Percentiles rank a stretch among this genome's conserved stretches.
phyloP scores from a whole-genome alignment of 2,329 filamentous ascomycete species.

The Hypocreales sp. region DNA sequence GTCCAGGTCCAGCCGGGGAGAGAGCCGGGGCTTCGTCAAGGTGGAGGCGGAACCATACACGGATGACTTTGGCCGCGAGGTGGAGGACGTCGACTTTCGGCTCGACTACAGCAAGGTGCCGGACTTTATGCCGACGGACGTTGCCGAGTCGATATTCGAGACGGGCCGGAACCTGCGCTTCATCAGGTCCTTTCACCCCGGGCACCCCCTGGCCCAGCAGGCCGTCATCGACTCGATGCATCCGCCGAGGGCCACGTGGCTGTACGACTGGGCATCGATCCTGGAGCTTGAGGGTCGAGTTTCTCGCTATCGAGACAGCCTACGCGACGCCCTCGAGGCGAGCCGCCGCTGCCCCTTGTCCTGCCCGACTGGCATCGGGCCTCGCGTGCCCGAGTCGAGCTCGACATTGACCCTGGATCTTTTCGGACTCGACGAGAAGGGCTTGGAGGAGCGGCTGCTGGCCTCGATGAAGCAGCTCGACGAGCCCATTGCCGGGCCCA shows the following conservation, averaged over 20 bases:
- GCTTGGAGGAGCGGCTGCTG: slow-evolving; percentile 31
- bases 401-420: slow-evolving; percentile 19
- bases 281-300: slow-evolving; percentile 46
- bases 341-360: slow-evolving; percentile 2
- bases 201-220: slow-evolving; percentile 49
- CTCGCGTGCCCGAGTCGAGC: slow-evolving; percentile 3
- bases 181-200: slow-evolving; percentile 52
- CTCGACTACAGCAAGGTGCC: slow-evolving; percentile 54
- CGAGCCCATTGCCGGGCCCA: slow-evolving; percentile 13
- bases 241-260: slow-evolving; percentile 49
- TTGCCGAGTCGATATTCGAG: slow-evolving; percentile 61
- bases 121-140: slow-evolving; percentile 53
- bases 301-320: slow-evolving; percentile 14
- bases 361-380: neutral
- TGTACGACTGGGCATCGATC: slow-evolving; percentile 58
- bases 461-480: slow-evolving; percentile 32
- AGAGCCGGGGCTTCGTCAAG: slow-evolving; percentile 43
- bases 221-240: slow-evolving; percentile 27
- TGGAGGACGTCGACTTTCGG: slow-evolving; percentile 42
- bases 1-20: slow-evolving; percentile 26
- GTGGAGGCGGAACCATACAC: slow-evolving; percentile 36
- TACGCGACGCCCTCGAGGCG: slow-evolving; percentile 10
- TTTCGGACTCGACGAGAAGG: slow-evolving; percentile 29
- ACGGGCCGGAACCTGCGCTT: slow-evolving; percentile 63
- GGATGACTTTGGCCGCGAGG: slow-evolving; percentile 43